These are phyloP conservation scores for Cucurbita maxima DNA, from an alignment of 306 rosid species.

Conservation along the genomic window DNA sequence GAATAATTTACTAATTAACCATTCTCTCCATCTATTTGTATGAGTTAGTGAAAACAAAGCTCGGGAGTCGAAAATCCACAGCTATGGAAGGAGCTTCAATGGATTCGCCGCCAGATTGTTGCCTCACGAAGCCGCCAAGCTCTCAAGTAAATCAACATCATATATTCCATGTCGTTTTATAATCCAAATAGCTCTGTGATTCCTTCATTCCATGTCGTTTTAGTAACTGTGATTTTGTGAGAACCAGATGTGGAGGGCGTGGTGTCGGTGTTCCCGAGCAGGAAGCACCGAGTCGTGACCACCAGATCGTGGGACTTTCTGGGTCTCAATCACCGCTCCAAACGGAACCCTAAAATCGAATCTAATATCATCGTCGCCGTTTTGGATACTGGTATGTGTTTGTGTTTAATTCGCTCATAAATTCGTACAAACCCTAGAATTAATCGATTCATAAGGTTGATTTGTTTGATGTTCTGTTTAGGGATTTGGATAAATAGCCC, in stretches of 20 bases:
- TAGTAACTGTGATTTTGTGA: not conserved
- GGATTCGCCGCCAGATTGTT: slow-evolving; percentile 70
- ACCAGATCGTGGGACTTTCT: slow-evolving; percentile 81
- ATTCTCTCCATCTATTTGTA: too few species aligned
- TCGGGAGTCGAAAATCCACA: slow-evolving; percentile 46
- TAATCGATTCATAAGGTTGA: not conserved
- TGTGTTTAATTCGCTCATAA: too few species aligned
- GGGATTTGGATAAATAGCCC: slow-evolving; percentile 59
- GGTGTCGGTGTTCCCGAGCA: slow-evolving; percentile 59
- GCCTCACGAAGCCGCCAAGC: slow-evolving; percentile 57
- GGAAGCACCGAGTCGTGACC: slow-evolving; percentile 31
- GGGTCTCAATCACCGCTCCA: slow-evolving; percentile 26
- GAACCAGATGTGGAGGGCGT: slow-evolving; percentile 29
- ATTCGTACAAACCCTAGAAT: too few species aligned
- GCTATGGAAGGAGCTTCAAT: slow-evolving; percentile 60
- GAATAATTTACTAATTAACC: too few species aligned
- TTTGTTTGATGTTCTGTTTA: not conserved
- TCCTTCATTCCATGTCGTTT: not conserved
- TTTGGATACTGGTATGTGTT: slow-evolving; percentile 30
- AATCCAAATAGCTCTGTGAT: too few species aligned
- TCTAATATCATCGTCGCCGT: slow-evolving; percentile 55
- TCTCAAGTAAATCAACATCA: slow-evolving; percentile 19
- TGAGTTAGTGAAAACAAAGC: slow-evolving; percentile 33
- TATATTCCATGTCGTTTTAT: too few species aligned
- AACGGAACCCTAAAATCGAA: slow-evolving; percentile 17